phyloP scores from a whole-genome alignment of 441 rosid species.

The Pelargonium citronellum region DNA sequence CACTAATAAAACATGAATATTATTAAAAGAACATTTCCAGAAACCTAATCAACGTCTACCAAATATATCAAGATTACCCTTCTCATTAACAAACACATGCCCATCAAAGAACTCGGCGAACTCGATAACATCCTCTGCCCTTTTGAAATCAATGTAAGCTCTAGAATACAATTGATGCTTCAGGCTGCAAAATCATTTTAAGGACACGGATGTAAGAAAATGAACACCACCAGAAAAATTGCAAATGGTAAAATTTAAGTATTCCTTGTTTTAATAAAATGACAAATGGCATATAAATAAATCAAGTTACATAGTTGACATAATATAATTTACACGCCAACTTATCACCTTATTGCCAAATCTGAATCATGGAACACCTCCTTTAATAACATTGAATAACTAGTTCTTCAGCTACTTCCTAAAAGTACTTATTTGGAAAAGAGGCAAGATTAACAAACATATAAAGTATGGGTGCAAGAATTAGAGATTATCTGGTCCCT shows the following conservation, averaged over 20 bases:
- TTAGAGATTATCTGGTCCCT: too few species aligned
- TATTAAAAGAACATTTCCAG: constrained; percentile 5
- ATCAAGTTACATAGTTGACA: neutral
- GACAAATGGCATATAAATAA: neutral
- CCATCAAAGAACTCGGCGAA: constrained; percentile 72
- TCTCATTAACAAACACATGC: constrained; percentile 71
- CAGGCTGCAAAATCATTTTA: constrained; percentile 41
- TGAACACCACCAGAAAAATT: constrained; percentile 12
- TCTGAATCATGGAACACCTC: neutral
- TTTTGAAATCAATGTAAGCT: constrained; percentile 63
- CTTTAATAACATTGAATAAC: neutral
- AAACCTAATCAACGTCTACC: neutral
- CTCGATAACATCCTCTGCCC: constrained; percentile 58
- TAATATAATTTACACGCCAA: neutral
- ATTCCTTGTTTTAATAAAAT: neutral
- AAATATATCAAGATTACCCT: constrained; percentile 41
- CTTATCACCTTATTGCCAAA: neutral
- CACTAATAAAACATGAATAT: constrained; percentile 12
- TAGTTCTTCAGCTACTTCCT: too few species aligned
- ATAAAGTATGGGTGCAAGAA: too few species aligned
- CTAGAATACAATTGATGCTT: constrained; percentile 53
- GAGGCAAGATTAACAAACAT: too few species aligned
- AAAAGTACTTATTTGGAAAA: too few species aligned
- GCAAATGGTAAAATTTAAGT: neutral
- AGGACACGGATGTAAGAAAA: constrained; percentile 8